A percentile compares a stretch with the other conserved stretches of the same genome.
These are phyloP conservation scores for Wallacemonas sp. DNA, from an alignment of 208 protist genomes.

Conservation along the genomic window DNA sequence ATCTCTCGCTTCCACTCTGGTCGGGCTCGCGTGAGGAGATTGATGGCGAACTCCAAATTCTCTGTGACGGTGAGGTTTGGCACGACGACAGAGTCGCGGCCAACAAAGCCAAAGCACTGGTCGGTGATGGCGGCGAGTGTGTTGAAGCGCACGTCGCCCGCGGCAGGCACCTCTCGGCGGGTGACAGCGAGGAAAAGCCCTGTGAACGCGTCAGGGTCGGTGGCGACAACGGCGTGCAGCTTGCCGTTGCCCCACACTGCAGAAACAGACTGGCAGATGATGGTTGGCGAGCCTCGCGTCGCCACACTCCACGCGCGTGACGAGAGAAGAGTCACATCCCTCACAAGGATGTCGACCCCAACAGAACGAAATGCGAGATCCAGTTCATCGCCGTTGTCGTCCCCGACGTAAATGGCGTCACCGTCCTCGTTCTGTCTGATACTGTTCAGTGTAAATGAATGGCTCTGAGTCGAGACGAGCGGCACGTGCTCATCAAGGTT, in stretches of 20 bases:
- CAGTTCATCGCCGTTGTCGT: background rate
- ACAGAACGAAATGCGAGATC: constrained; percentile 27
- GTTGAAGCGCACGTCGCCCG: constrained; percentile 39
- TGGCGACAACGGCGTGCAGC: constrained; percentile 46
- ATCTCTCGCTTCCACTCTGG: constrained; percentile 33
- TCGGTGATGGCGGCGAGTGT: constrained; percentile 28
- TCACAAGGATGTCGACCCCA: constrained; percentile 39
- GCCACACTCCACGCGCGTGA: constrained; percentile 25
- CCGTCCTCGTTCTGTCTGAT: background rate
- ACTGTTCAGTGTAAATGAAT: background rate
- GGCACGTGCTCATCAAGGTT: constrained; percentile 1
- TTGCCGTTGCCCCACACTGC: constrained; percentile 32
- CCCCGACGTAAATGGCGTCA: background rate
- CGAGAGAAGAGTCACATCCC: constrained; percentile 37
- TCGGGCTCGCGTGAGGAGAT: constrained; percentile 40
- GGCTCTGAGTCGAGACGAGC: background rate
- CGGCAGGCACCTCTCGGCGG: constrained; percentile 20
- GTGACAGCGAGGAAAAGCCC: constrained; percentile 38
- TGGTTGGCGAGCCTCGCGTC: constrained; percentile 16
- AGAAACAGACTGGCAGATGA: constrained; percentile 43
- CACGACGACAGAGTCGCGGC: constrained; percentile 21
- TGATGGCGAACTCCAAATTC: constrained; percentile 57
- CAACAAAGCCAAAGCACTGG: constrained; percentile 29
- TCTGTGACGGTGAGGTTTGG: constrained; percentile 49
- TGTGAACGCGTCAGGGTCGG: constrained; percentile 33